Evolutionary conservation across 805 yeast species (phyloP), one percentile per base, ranked within the genome.

Genomic region (Cyberlindnera samutprakarnensis): DNA sequence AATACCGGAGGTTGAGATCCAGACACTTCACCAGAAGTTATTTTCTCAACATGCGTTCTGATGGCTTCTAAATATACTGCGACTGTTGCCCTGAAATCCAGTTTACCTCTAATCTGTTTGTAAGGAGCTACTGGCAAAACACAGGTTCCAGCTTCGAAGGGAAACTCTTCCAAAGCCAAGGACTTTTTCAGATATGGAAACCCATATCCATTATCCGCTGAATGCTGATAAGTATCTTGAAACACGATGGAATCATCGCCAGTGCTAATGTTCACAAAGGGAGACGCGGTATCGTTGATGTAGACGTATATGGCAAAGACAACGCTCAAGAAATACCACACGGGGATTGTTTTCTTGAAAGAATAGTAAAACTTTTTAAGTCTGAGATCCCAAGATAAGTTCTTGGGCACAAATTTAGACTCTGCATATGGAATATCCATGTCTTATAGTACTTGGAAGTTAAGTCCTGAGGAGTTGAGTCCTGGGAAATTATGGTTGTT

Each of bases 121-220:
- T 49, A 62, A 2, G 66, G 66, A 6, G 66, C 61, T 28, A 53
- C 50, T 14, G 66, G 66, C 12, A 61, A 38, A 3, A 61, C 61
- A 0, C 54, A 30, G 5, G 45, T 42, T 32, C 53, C 59, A 10
- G 47, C 47, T 5, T 43, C 33, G 37, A 49, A 59, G 4, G 62
- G 61, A 41, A 58, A 61, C 17, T 39, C 47, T 20, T 37, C 42
- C 8, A 48, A 40, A 6, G 38, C 23, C 2, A 41, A 39, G 18
- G 48, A 44, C 27, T 38, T 44, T n/a, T 38, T 37, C 22, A 44
- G 24, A n/a, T 39, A 38, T 2, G 46, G 47, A 25, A 46, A 51
- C 10, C 31, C 19, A 17, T 39, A 31, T 6, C 43, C 15, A 2
- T 38, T 18, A 18, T 45, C 46, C n/a, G n/a, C n/a, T n/a, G n/a